phyloP scores from a whole-genome alignment of 352 stramenopile species.

The Phytophthora idaei region DNA sequence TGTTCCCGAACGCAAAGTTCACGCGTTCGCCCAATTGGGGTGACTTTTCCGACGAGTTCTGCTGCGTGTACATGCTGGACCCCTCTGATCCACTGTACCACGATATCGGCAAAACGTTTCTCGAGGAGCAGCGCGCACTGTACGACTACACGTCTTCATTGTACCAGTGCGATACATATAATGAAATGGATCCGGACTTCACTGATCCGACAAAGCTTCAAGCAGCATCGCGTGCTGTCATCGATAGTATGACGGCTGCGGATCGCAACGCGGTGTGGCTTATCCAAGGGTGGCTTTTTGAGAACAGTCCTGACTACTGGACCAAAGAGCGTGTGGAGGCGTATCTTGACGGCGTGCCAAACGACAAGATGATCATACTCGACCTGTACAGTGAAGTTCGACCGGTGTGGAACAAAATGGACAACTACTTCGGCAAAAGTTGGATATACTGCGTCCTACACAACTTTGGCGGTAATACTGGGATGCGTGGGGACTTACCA shows the following conservation, averaged over 20 bases:
- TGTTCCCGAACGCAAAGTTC: slow-evolving; percentile 83
- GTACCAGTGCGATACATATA: slow-evolving; percentile 86
- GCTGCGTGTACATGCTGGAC: slow-evolving; percentile 86
- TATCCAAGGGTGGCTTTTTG: slow-evolving; percentile 86
- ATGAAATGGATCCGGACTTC: slow-evolving; percentile 82
- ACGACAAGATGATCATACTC: slow-evolving; percentile 79
- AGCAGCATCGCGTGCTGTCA: slow-evolving; percentile 67
- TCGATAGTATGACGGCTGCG: slow-evolving; percentile 70
- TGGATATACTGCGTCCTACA: slow-evolving; percentile 89
- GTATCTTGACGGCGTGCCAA: slow-evolving; percentile 57
- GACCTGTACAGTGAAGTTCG: slow-evolving; percentile 82
- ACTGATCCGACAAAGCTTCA: slow-evolving; percentile 53
- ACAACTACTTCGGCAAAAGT: slow-evolving; percentile 83
- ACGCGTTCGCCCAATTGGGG: slow-evolving; percentile 81
- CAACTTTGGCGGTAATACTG: slow-evolving; percentile 84
- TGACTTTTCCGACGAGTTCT: slow-evolving; percentile 80
- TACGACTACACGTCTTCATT: slow-evolving; percentile 79
- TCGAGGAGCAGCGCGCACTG: slow-evolving; percentile 64
- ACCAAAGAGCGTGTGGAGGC: slow-evolving; percentile 61
- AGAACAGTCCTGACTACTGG: slow-evolving; percentile 65
- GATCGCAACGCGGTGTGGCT: slow-evolving; percentile 84
- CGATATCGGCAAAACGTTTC: slow-evolving; percentile 79
- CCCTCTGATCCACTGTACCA: slow-evolving; percentile 82
- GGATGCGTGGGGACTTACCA: slow-evolving; percentile 73
- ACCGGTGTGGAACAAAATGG: slow-evolving; percentile 73